Evolutionary conservation across 495 filamentous ascomycete genomes (phyloP).

Genomic region (Penicillium coprophilum): DNA sequence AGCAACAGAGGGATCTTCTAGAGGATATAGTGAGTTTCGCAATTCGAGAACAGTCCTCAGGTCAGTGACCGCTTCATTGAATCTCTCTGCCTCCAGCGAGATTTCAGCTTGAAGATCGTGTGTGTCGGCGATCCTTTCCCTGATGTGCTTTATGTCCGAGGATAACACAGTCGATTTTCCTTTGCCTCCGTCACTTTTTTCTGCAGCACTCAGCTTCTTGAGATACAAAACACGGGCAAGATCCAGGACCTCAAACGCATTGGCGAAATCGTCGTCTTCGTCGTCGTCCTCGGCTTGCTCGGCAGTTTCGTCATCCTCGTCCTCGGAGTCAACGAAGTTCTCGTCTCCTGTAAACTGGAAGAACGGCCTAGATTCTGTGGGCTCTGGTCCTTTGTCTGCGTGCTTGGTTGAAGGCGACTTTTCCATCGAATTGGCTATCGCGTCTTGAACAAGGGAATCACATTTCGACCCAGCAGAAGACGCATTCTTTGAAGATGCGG

Average conservation of each 20-base stretch:
- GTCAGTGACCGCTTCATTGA: constrained; percentile 77
- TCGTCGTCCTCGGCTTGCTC: constrained; percentile 57
- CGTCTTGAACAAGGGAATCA: constrained; percentile 31
- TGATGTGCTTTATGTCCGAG: constrained; percentile 58
- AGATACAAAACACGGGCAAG: constrained; percentile 78
- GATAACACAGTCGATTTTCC: constrained; percentile 53
- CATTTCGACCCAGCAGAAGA: constrained; percentile 19
- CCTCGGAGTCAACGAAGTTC: constrained; percentile 77
- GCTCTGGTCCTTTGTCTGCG: constrained; percentile 37
- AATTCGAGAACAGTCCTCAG: constrained; percentile 70
- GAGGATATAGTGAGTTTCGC: constrained; percentile 71
- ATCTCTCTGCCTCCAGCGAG: constrained; percentile 89
- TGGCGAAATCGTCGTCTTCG: constrained; percentile 86
- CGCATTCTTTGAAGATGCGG: constrained; percentile 15
- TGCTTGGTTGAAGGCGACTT: constrained; percentile 41
- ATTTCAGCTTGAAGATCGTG: constrained; percentile 93
- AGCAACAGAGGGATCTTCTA: constrained; percentile 77
- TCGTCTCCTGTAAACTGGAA: constrained; percentile 96
- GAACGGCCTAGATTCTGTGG: constrained; percentile 60
- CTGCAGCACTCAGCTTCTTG: constrained; percentile 55
- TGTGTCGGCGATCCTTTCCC: constrained; percentile 83
- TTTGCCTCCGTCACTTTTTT: constrained; percentile 43
- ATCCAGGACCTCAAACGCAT: constrained; percentile 90
- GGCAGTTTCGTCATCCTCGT: constrained; percentile 59
- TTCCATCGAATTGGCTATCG: constrained; percentile 25